These are phyloP conservation scores for Nigrospora oryzae DNA, from an alignment of 2,329 filamentous ascomycete genomes.

Conservation along the genomic window DNA sequence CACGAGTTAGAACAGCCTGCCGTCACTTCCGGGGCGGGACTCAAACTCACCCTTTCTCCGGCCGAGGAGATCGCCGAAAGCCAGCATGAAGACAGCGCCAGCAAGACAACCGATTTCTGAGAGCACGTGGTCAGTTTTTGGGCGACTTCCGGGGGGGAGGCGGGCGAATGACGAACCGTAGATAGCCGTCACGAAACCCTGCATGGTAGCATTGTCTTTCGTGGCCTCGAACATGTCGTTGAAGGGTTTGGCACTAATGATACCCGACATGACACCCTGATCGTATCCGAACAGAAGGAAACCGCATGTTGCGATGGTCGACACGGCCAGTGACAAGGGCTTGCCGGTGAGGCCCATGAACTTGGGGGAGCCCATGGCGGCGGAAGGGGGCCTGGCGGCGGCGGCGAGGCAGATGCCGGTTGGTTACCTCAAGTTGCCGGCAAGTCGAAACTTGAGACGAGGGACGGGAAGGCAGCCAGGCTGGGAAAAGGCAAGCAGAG, in stretches of 20 bases:
- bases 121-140: neutral
- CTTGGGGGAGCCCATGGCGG: slow-evolving; percentile 40
- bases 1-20: neutral
- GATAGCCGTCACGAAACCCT: slow-evolving; percentile 36
- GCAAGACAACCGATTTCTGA: slow-evolving; percentile 29
- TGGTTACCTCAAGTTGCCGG: too few relatives aligned
- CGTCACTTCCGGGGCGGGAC: neutral
- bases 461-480: too few relatives aligned
- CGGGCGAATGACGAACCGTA: slow-evolving; percentile 19
- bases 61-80: slow-evolving; percentile 43
- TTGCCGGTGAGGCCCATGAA: slow-evolving; percentile 53
- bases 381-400: too few relatives aligned
- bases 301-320: slow-evolving; percentile 60
- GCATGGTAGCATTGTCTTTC: slow-evolving; percentile 33
- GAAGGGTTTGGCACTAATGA: slow-evolving; percentile 46
- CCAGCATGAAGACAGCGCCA: slow-evolving; percentile 39
- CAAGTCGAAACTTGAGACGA: too few relatives aligned
- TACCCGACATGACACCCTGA: slow-evolving; percentile 79
- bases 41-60: slow-evolving; percentile 28
- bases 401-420: too few relatives aligned
- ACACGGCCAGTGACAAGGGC: slow-evolving; percentile 46
- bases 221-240: slow-evolving; percentile 37
- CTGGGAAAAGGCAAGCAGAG: too few relatives aligned
- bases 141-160: neutral
- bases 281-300: slow-evolving; percentile 88